phyloP scores from a whole-genome alignment of 1,284 basidiomycete genomes.

The Pyrrhoderma noxium region DNA sequence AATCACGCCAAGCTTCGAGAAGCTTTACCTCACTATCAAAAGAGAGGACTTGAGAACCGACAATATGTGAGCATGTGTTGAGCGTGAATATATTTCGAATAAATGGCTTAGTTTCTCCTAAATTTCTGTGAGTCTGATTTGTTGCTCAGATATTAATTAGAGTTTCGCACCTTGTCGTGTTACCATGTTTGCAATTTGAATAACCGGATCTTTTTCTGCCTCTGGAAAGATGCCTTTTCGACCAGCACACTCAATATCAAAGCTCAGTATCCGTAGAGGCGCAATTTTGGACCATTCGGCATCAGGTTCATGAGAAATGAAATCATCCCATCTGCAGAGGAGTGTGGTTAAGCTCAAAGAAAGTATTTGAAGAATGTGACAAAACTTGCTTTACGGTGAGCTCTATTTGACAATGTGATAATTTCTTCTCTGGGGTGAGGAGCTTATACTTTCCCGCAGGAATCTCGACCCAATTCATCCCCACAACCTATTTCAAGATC shows the following conservation, averaged over 20 bases:
- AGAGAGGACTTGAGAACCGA: conserved; percentile 89
- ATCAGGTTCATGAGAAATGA: conserved; percentile 85
- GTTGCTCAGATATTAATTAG: neutral
- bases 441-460: conserved; percentile 75
- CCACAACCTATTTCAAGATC: conserved; percentile 60
- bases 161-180: conserved; percentile 75
- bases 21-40: conserved; percentile 71
- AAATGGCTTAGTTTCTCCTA: conserved; percentile 86
- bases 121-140: neutral
- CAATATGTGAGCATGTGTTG: conserved; percentile 87
- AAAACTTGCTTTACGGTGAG: conserved; percentile 58
- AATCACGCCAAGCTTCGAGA: conserved; percentile 77
- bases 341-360: conserved; percentile 11
- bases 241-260: conserved; percentile 96
- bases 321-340: conserved; percentile 59
- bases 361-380: neutral
- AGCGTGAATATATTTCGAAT: conserved; percentile 95
- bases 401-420: conserved; percentile 84
- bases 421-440: conserved; percentile 46
- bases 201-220: conserved; percentile 81
- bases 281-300: conserved; percentile 87
- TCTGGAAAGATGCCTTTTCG: conserved; percentile 95
- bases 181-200: conserved; percentile 97
- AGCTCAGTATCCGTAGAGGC: conserved; percentile 85
- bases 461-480: conserved; percentile 97